phyloP scores from a whole-genome alignment of 2,329 filamentous ascomycete species.

The Xylaria sp. region DNA sequence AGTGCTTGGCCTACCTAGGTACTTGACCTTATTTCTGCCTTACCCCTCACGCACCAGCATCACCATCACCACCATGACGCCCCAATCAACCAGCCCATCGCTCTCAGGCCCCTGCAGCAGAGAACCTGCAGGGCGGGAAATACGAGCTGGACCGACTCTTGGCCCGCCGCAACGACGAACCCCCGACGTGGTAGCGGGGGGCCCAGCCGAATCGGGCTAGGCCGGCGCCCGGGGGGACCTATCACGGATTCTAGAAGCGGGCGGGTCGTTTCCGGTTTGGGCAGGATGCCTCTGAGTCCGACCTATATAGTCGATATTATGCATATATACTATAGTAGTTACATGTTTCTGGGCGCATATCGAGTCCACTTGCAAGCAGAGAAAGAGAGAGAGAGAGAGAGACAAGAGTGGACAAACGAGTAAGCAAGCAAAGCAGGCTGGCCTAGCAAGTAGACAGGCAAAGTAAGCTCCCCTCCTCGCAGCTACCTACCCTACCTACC shows the following conservation, averaged over 20 bases:
- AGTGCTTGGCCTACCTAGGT: background rate
- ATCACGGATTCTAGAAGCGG: background rate
- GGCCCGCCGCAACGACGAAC: no score
- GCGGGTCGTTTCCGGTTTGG: background rate
- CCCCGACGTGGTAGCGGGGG: background rate
- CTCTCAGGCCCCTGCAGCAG: background rate
- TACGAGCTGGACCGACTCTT: slow-evolving; percentile 25
- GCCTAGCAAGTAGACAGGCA: no score
- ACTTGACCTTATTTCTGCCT: background rate
- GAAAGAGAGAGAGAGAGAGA: no score
- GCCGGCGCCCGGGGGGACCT: background rate
- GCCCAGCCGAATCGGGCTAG: background rate
- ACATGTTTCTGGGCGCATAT: no score
- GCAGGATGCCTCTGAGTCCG: background rate
- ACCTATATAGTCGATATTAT: no score
- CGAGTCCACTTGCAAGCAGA: no score
- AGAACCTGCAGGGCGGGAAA: slow-evolving; percentile 24
- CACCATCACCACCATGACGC: background rate
- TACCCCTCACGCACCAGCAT: background rate
- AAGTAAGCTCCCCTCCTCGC: no score
- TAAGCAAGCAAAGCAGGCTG: no score
- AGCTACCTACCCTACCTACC: no score
- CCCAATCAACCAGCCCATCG: background rate
- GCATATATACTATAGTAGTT: no score
- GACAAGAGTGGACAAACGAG: no score